Evolutionary conservation across 345 rosid species (phyloP), one percentile per base, ranked within the genome.

Genomic region (Boechera stricta): DNA sequence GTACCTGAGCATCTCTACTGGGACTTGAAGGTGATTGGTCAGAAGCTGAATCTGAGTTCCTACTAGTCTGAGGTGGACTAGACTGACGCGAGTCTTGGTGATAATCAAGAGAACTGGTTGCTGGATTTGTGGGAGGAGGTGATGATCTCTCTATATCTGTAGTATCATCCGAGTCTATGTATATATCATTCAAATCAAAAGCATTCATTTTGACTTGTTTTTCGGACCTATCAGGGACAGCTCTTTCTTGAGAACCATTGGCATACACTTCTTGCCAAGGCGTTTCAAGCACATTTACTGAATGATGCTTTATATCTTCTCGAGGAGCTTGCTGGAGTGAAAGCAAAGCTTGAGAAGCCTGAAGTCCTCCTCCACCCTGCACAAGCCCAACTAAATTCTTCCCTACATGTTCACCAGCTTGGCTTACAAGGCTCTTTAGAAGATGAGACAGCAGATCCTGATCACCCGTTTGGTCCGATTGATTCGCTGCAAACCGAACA

Each of bases 21-120:
- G 93, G 90, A 84, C 97, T 91, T 81, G 96, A 91, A 69, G 98
- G 99, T 74, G 99, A 95, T 73, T 85, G 98, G 5, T 89, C 94
- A 66, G 97, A 95, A 64, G 92, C 98, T 79, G 99, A 93, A 83
- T 90, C 98, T 38, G 95, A 96, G 80, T 90, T 89, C 55, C 96
- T 80, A 79, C 98, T 91, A 57, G 91, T 89, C 81, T 86, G 99
- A 33, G 96, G 99, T 70, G 99, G 99, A 78, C 98, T 96, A 47
- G 98, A 88, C 85, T 89, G 99, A 71, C 94, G 93, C 10, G 93
- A 75, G 96, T 39, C 67, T 18, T 38, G 65, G 2, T 11, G 93
- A 77, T 87, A 90, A 82, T 88, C 98, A 76, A 85, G 85, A 49
- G 97, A 86, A 74, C 87, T 81, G 39, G 85, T 82, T 36, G 84